Evolutionary conservation across 139 green algal species (phyloP).

Genomic region (Chlorella ohadii): DNA sequence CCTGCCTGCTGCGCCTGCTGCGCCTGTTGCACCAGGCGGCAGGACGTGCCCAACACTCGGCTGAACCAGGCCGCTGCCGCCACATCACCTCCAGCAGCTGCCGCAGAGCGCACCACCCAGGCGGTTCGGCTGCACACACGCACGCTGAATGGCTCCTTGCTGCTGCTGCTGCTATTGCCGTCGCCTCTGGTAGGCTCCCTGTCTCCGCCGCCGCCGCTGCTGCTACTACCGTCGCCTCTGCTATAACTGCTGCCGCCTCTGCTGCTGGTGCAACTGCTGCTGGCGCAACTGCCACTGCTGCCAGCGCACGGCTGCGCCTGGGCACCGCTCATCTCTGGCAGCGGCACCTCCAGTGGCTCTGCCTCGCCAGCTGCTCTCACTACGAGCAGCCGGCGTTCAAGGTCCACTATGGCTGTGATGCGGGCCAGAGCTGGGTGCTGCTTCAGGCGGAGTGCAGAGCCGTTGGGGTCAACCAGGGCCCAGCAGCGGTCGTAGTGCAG

Average conservation of each 20-base stretch:
- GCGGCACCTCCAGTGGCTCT: constrained; percentile 8
- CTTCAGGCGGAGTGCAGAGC: constrained; percentile 70
- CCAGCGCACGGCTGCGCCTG: neutral
- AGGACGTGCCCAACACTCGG: constrained; percentile 71
- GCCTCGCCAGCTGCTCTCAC: constrained; percentile 1
- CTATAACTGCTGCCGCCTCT: no score
- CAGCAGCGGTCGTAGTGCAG: constrained; percentile 89
- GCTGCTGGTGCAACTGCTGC: neutral
- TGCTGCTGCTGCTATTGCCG: no score
- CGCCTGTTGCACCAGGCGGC: constrained; percentile 71
- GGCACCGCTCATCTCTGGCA: neutral
- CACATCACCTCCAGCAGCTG: constrained; percentile 6
- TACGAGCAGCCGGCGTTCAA: constrained; percentile 42
- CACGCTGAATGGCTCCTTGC: neutral
- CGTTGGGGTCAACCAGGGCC: constrained; percentile 75
- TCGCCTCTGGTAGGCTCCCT: no score
- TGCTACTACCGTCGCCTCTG: no score
- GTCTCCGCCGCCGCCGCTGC: no score
- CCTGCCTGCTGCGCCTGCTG: neutral
- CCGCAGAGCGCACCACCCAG: neutral
- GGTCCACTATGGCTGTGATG: constrained; percentile 65
- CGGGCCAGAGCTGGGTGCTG: constrained; percentile 56
- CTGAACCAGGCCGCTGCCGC: constrained; percentile 69
- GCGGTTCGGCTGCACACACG: constrained; percentile 22
- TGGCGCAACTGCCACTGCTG: neutral